Conservation (phyloP, 352 stramenopile genomes). For the Pythium sukuiense region DNA sequence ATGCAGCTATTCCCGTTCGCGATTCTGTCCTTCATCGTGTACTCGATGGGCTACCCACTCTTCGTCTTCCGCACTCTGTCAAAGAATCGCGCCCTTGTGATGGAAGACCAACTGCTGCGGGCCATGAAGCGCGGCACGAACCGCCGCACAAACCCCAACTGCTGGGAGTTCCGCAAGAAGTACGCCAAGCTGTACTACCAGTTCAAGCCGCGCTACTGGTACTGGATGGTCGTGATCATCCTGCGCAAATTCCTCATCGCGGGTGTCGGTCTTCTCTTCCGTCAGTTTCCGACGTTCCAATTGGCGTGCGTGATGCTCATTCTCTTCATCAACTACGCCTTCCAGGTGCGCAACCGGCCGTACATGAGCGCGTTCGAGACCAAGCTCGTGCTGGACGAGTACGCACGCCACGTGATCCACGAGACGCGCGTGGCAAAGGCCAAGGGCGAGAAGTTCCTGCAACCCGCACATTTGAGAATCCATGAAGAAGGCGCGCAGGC, state of each 20-base stretch:
- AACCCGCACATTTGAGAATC: slow-evolving; percentile 54
- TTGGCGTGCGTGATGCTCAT: slow-evolving; percentile 76
- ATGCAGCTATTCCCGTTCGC: slow-evolving; percentile 63
- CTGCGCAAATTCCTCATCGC: slow-evolving; percentile 73
- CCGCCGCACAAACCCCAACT: slow-evolving; percentile 68
- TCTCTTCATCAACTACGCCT: slow-evolving; percentile 72
- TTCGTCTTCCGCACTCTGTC: slow-evolving; percentile 68
- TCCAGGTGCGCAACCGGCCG: slow-evolving; percentile 67
- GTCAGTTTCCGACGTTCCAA: slow-evolving; percentile 71
- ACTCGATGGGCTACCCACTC: slow-evolving; percentile 71
- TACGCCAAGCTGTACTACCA: slow-evolving; percentile 87
- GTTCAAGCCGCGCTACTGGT: slow-evolving; percentile 82
- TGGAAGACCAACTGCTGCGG: slow-evolving; percentile 65
- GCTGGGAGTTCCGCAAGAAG: slow-evolving; percentile 70
- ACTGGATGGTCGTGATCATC: slow-evolving; percentile 84
- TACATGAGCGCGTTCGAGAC: slow-evolving; percentile 78
- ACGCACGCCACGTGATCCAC: slow-evolving; percentile 43
- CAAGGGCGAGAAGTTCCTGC: slow-evolving; percentile 48
- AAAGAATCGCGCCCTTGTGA: slow-evolving; percentile 52
- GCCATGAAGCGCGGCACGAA: slow-evolving; percentile 57
- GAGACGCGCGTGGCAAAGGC: slow-evolving; percentile 58
- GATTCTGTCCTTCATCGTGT: slow-evolving; percentile 60
- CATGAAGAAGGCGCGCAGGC: slow-evolving; percentile 39
- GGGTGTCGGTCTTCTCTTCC: slow-evolving; percentile 66
- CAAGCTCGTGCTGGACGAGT: slow-evolving; percentile 58